A percentile compares a stretch with the other conserved stretches of the same genome.
Evolutionary conservation across 1,284 basidiomycete genomes (phyloP).

Genomic region (Sanguinoderma infundibulare): DNA sequence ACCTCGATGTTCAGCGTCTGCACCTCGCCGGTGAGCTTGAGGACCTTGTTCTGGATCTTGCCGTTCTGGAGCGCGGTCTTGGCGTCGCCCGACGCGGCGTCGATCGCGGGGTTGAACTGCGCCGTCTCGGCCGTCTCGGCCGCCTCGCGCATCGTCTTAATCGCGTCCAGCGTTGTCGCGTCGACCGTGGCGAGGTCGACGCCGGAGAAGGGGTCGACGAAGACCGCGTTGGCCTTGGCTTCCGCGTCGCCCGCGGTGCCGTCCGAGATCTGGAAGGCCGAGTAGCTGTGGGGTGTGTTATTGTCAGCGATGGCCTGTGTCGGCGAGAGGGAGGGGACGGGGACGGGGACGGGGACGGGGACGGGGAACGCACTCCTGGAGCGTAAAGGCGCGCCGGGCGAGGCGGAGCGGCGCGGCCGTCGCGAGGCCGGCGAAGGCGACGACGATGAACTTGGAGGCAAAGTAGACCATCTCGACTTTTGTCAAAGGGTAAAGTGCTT

Average conservation of each 20-base stretch:
- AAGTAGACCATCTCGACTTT: conserved; percentile 19
- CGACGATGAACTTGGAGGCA: conserved; percentile 11
- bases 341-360: neutral
- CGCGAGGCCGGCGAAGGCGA: conserved; percentile 17
- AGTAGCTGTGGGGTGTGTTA: conserved; percentile 34
- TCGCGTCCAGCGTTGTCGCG: conserved; percentile 32
- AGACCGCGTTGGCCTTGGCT: conserved; percentile 47
- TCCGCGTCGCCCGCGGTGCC: conserved; percentile 46
- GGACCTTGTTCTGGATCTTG: conserved; percentile 57
- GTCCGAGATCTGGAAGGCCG: conserved; percentile 52
- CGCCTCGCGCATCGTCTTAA: conserved; percentile 49
- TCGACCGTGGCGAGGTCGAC: conserved; percentile 42
- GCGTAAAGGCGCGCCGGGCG: conserved; percentile 18
- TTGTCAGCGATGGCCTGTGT: neutral
- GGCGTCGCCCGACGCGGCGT: conserved; percentile 42
- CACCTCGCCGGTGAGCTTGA: conserved; percentile 50
- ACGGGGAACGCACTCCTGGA: conserved; percentile 21
- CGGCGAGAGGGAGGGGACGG: no score
- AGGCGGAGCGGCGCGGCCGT: conserved; percentile 19
- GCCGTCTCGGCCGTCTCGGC: conserved; percentile 50
- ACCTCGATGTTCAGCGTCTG: conserved; percentile 45
- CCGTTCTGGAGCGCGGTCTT: conserved; percentile 47
- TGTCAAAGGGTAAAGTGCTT: neutral
- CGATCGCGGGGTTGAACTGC: conserved; percentile 48
- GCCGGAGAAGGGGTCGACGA: conserved; percentile 44